phyloP scores from a whole-genome alignment of 108 stramenopile species.

The Ochromonas danica region DNA sequence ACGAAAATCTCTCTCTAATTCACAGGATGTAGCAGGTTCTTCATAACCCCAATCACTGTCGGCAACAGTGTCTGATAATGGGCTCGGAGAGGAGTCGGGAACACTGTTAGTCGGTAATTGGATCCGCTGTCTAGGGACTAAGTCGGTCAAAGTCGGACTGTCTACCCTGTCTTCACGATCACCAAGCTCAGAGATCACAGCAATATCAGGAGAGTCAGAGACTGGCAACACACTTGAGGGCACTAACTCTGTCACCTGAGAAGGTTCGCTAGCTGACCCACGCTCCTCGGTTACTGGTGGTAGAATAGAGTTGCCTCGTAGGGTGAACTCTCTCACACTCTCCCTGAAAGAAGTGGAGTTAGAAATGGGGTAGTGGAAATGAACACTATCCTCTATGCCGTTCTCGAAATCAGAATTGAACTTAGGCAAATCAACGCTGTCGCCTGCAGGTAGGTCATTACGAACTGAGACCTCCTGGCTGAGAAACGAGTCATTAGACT shows the following conservation, averaged over 20 bases:
- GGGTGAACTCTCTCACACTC: conserved; percentile 13
- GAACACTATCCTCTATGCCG: conserved; percentile 14
- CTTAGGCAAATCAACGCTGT: conserved; percentile 9
- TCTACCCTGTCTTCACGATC: conserved; percentile 9
- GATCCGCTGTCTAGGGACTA: conserved; percentile 13
- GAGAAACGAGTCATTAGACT: conserved; percentile 15
- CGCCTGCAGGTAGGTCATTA: conserved; percentile 1
- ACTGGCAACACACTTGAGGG: conserved; percentile 13
- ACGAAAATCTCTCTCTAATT: conserved; percentile 17
- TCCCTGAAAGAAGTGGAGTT: conserved; percentile 15
- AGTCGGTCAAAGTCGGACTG: conserved; percentile 9
- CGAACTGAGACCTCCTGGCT: conserved; percentile 8
- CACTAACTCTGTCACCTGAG: conserved; percentile 14
- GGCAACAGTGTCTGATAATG: conserved; percentile 10
- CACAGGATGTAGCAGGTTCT: conserved; percentile 14
- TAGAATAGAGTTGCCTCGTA: conserved; percentile 15
- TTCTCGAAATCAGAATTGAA: conserved; percentile 10
- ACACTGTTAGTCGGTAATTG: conserved; percentile 10
- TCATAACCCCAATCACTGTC: conserved; percentile 15
- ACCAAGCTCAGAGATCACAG: conserved; percentile 14
- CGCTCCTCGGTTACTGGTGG: conserved; percentile 12
- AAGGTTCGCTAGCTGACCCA: conserved; percentile 13
- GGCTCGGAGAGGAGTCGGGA: conserved; percentile 12
- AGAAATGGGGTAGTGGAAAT: conserved; percentile 15
- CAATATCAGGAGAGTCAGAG: conserved; percentile 15